Evolutionary conservation across 2,329 filamentous ascomycete genomes (phyloP).

Genomic region (Fusarium bactridioides): DNA sequence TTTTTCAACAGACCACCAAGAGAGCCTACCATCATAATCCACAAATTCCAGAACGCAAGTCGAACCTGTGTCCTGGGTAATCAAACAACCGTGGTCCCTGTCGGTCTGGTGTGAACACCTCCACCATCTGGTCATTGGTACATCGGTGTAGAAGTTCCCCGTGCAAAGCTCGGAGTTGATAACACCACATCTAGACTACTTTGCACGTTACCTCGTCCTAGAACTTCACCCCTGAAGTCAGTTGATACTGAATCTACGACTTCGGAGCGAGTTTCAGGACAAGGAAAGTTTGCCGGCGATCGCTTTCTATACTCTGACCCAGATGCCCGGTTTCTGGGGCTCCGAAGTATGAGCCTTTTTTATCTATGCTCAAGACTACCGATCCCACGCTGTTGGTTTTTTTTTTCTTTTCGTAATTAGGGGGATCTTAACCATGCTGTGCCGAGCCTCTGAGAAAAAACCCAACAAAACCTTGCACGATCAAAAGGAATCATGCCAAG

Average conservation of each 20-base stretch:
- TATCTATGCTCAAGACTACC: neutral
- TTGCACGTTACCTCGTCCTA: neutral
- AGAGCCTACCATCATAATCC: conserved; percentile 19
- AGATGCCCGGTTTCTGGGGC: conserved; percentile 32
- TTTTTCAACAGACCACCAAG: conserved; percentile 26
- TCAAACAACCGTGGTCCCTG: conserved; percentile 21
- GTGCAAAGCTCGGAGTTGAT: conserved; percentile 18
- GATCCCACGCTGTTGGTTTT: conserved; percentile 23
- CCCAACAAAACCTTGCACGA: neutral
- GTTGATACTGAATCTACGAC: conserved; percentile 24
- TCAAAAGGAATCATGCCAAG: conserved; percentile 14
- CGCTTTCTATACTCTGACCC: conserved; percentile 23
- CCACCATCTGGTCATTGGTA: conserved; percentile 29
- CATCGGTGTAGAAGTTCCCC: conserved; percentile 1
- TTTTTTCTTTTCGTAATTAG: conserved; percentile 3
- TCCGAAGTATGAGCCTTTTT: conserved; percentile 10
- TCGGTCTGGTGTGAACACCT: conserved; percentile 24
- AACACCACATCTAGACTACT: conserved; percentile 25
- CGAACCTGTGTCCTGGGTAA: conserved; percentile 23
- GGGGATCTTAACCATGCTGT: conserved; percentile 2
- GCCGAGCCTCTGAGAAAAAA: conserved; percentile 17
- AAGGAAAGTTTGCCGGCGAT: conserved; percentile 28
- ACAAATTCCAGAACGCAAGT: conserved; percentile 35
- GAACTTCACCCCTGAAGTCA: conserved; percentile 9
- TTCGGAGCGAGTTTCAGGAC: conserved; percentile 37